Conservation (phyloP, 768 basidiomycete species). For the Ephemerocybe angulata region DNA sequence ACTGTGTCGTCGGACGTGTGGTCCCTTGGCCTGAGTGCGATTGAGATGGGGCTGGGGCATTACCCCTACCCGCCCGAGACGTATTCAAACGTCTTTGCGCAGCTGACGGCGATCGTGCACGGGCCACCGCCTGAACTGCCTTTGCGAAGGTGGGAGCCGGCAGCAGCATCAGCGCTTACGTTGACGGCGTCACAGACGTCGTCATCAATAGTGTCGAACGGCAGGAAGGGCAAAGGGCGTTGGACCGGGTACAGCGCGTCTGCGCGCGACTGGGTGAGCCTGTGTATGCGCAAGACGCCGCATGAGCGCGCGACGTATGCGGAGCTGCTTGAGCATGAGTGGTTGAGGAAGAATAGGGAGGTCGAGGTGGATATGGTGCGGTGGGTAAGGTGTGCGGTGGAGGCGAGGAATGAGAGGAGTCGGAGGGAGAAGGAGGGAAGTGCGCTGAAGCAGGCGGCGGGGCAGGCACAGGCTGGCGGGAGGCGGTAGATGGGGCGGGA, state of each 20-base stretch:
- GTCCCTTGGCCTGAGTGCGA: constrained; percentile 78
- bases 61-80: constrained; percentile 99
- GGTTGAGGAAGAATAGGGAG: constrained; percentile 5
- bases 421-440: constrained; percentile 6
- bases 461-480: too few species aligned
- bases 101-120: constrained; percentile 91
- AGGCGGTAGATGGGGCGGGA: too few species aligned
- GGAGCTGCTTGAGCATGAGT: constrained; percentile 51
- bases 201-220: background rate
- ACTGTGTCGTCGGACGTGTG: constrained; percentile 94
- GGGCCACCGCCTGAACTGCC: constrained; percentile 90
- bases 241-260: constrained; percentile 47
- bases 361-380: constrained; percentile 12
- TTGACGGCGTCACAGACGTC: background rate
- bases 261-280: constrained; percentile 79
- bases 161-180: background rate
- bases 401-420: constrained; percentile 2
- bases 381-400: constrained; percentile 12
- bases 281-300: constrained; percentile 80
- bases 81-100: constrained; percentile 95
- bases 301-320: constrained; percentile 76
- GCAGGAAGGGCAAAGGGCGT: background rate
- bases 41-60: constrained; percentile 84
- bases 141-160: constrained; percentile 33
- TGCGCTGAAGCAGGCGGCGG: too few species aligned